Base-by-base conservation (phyloP, 768 basidiomycete genomes). In the Leccinellum albellum region DNA sequence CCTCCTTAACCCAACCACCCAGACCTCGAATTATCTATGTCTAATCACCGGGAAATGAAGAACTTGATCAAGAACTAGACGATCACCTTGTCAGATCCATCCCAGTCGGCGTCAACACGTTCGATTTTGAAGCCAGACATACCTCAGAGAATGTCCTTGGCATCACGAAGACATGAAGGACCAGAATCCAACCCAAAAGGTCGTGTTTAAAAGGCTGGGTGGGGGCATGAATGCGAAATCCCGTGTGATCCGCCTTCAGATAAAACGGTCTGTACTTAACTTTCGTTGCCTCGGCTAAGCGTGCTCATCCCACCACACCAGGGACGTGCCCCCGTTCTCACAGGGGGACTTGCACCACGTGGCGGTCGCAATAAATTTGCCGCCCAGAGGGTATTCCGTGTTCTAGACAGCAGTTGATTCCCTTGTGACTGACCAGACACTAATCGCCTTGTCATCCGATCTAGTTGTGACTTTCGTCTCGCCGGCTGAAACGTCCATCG, bases 11-110 rank as follows among this genome's bases (percentile, higher is more conserved):
- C 20, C 23, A 17, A 7, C 20, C 17, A 17, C 0, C 5, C 60
- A 96, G 97, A 99, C 74, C 85, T 99, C 61, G 97, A 99, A 73
- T 99, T 62, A 94, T 97, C 47, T 98, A 96, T 72, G 96, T 98
- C 52, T 93, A 96, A 2, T 93, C 89, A 3, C 95, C 96, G 0
- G 94, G 88, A 10, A 83, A 91, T 69, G 90, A 93, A 66, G 86
- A 89, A 40, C 88, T 89, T 50, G 97, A 99, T 72, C 97, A 99
- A 71, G 97, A 98, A 71, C 83, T 99, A 23, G 97, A 99, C 73
- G 91, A 93, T 66, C 97, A 94, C 73, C 87, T 98, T 64, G 97
- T 99, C 31, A 97, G 97, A 2, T 97, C 97, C 3, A 91, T 99
- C 24, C 97, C 97, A 14, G 80, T 87, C n/a, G 97, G 97, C 51